phyloP scores from a whole-genome alignment of 73 alveolate genomes.

The Tetrahymena malaccensis region DNA sequence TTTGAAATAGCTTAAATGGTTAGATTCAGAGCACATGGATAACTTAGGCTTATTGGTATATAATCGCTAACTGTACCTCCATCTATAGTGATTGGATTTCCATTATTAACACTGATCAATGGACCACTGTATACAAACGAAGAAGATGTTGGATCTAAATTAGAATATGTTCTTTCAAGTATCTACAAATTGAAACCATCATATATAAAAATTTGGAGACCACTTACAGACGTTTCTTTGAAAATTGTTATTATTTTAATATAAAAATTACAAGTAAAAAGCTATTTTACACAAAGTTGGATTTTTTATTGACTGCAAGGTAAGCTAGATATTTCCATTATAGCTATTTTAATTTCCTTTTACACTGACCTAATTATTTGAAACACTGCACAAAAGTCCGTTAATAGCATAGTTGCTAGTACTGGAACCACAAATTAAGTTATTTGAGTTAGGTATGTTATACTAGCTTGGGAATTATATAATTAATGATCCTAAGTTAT shows the following conservation, averaged over 20 bases:
- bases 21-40: neutral
- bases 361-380: neutral
- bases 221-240: neutral
- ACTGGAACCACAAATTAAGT: neutral
- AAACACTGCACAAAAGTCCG: neutral
- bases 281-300: neutral
- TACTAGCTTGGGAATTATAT: neutral
- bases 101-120: neutral
- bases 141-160: neutral
- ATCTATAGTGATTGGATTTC: neutral
- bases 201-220: neutral
- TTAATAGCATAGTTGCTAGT: neutral
- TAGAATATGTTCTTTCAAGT: neutral
- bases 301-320: neutral
- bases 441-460: neutral
- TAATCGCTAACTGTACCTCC: neutral
- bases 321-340: neutral
- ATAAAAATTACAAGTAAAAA: neutral
- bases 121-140: neutral
- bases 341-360: neutral
- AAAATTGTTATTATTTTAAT: neutral
- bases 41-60: neutral
- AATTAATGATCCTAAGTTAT: neutral
- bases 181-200: neutral
- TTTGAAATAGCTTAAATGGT: neutral